Evolutionary conservation across 2,329 filamentous ascomycete species (phyloP).

Genomic region (Teratosphaeria nubilosa): DNA sequence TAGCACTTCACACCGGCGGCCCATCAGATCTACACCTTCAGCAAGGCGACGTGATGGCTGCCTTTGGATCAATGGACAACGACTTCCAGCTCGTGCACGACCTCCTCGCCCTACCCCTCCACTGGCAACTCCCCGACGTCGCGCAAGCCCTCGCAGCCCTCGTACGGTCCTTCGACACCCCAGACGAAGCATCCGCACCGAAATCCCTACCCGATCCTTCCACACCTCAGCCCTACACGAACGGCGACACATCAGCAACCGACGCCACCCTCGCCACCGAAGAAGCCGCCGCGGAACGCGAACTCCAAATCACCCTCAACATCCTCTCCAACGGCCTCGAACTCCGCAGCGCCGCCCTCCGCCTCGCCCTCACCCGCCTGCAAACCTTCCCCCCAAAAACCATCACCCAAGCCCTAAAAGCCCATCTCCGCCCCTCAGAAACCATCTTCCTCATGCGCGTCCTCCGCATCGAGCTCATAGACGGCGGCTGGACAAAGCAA

Average conservation of each 20-base stretch:
- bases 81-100: conserved; percentile 57
- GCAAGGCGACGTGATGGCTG: conserved; percentile 50
- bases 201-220: conserved; percentile 1
- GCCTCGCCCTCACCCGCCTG: conserved; percentile 59
- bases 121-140: conserved; percentile 56
- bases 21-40: background rate
- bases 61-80: conserved; percentile 56
- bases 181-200: conserved; percentile 7
- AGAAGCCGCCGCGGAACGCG: conserved; percentile 33
- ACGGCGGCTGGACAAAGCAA: conserved; percentile 52
- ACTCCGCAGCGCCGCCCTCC: conserved; percentile 53
- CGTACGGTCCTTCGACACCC: conserved; percentile 56
- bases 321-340: conserved; percentile 56
- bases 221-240: conserved; percentile 4
- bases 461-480: conserved; percentile 61
- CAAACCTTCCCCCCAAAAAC: conserved; percentile 51
- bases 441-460: conserved; percentile 62
- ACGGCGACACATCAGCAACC: conserved; percentile 44
- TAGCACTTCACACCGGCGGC: conserved; percentile 25
- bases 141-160: conserved; percentile 55
- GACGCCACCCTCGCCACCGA: conserved; percentile 26
- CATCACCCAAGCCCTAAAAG: conserved; percentile 55
- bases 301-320: conserved; percentile 58
- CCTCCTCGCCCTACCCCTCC: conserved; percentile 52
- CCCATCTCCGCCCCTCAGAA: conserved; percentile 55